A percentile compares a stretch with the other conserved stretches of the same genome.
Conservation (phyloP, 2,329 filamentous ascomycete genomes). For the Sordariomycetes sp. region DNA sequence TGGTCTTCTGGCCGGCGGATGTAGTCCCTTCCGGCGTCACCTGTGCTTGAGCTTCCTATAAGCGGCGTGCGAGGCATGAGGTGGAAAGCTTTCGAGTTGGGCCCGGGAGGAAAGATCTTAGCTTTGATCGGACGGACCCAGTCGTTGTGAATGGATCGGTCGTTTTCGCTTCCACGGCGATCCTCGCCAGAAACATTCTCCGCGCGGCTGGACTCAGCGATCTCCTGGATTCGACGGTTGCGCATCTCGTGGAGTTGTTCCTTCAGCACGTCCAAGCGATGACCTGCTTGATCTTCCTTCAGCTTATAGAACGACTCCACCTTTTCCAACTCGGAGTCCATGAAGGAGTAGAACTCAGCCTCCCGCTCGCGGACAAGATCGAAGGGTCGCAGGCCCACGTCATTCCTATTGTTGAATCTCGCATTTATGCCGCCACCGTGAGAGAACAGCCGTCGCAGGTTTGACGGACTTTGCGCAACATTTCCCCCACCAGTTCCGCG, state of each 20-base stretch:
- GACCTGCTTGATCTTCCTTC: conserved; percentile 78
- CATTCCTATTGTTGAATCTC: conserved; percentile 19
- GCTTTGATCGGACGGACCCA: conserved; percentile 47
- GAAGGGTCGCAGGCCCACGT: conserved; percentile 33
- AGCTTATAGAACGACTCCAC: conserved; percentile 82
- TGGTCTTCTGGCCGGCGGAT: conserved; percentile 34
- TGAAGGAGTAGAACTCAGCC: conserved; percentile 77
- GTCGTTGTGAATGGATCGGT: conserved; percentile 8
- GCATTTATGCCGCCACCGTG: conserved; percentile 12
- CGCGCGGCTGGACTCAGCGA: conserved; percentile 28
- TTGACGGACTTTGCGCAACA: conserved; percentile 15
- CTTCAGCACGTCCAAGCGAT: conserved; percentile 60
- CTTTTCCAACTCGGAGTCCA: conserved; percentile 81
- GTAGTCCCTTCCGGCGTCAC: conserved; percentile 36
- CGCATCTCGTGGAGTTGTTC: conserved; percentile 91
- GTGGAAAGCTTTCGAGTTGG: conserved; percentile 51
- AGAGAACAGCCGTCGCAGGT: conserved; percentile 25
- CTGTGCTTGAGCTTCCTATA: conserved; percentile 17
- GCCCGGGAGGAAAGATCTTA: conserved; percentile 45
- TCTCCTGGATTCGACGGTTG: conserved; percentile 68
- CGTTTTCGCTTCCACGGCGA: conserved; percentile 1
- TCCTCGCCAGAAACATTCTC: background rate
- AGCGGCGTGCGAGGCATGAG: conserved; percentile 43
- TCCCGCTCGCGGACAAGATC: conserved; percentile 64
- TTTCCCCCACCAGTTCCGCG: conserved; percentile 4